These are phyloP conservation scores for Pouteria campechiana DNA, from an alignment of 179 eudicot species.

Conservation along the genomic window DNA sequence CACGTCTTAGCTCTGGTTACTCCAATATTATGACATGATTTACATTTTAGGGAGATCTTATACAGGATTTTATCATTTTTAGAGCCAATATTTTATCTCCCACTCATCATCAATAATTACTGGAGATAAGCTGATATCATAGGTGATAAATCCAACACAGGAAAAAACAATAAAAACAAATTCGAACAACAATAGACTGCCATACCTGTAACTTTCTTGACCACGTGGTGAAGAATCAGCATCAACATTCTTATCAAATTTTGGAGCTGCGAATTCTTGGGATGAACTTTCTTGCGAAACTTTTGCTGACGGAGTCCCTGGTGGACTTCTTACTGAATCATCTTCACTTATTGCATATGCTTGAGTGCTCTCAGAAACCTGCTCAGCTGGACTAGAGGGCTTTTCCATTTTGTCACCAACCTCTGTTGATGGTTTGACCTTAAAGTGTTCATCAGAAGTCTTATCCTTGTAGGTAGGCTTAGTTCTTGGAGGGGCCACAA, in stretches of 20 bases:
- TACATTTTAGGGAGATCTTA: no score
- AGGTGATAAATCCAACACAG: no score
- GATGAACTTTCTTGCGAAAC: slow-evolving; percentile 36
- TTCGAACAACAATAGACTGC: neutral
- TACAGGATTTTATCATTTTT: no score
- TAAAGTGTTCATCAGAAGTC: slow-evolving; percentile 22
- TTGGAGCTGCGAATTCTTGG: slow-evolving; percentile 25
- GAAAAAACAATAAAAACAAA: neutral
- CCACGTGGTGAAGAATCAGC: slow-evolving; percentile 53
- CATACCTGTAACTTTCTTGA: slow-evolving; percentile 47
- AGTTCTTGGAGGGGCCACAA: slow-evolving; percentile 42
- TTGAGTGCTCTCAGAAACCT: slow-evolving; percentile 23
- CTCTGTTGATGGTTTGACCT: slow-evolving; percentile 31
- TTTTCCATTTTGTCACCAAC: slow-evolving; percentile 40
- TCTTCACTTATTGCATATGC: slow-evolving; percentile 38
- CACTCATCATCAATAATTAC: no score
- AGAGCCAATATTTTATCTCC: no score
- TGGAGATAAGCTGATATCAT: no score
- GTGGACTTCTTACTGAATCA: slow-evolving; percentile 49
- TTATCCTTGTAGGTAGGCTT: no score
- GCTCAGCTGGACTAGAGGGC: slow-evolving; percentile 23
- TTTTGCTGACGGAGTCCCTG: slow-evolving; percentile 45
- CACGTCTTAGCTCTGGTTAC: no score
- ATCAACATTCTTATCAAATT: slow-evolving; percentile 17
- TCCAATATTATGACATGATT: no score